Conservation (phyloP, 139 green algal species). For the Pseudopediastrum boryanum region DNA sequence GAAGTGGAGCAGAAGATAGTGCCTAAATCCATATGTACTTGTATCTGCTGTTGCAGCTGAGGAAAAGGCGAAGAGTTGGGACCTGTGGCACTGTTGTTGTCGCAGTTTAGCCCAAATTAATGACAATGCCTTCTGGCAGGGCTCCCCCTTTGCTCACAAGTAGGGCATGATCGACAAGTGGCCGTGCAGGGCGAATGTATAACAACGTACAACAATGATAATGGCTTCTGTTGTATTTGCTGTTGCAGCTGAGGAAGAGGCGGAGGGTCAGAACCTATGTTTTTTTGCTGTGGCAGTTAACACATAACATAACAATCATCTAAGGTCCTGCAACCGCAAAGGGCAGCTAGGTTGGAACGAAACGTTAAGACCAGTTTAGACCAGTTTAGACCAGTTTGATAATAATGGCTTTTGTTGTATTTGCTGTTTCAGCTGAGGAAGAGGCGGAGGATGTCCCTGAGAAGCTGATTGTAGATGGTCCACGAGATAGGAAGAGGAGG, state of each 20-base stretch:
- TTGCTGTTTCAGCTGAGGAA: too few relatives aligned
- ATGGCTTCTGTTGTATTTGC: background rate
- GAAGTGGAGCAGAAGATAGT: too few relatives aligned
- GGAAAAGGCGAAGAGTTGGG: background rate
- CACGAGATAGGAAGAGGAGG: slow-evolving; percentile 10
- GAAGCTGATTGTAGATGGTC: slow-evolving; percentile 10
- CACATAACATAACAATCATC: too few relatives aligned
- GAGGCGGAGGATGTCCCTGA: background rate
- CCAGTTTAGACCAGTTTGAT: too few relatives aligned
- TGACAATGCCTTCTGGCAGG: background rate
- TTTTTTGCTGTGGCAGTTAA: too few relatives aligned
- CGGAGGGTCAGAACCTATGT: too few relatives aligned
- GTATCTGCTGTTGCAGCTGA: background rate
- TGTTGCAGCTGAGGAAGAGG: background rate
- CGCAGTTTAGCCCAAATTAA: background rate
- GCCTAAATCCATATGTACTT: too few relatives aligned
- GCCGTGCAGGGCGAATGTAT: background rate
- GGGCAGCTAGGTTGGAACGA: too few relatives aligned
- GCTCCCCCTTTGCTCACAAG: background rate
- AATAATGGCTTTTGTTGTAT: too few relatives aligned
- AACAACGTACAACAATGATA: background rate
- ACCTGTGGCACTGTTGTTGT: background rate
- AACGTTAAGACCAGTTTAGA: too few relatives aligned
- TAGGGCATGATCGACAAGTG: background rate
- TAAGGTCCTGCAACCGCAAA: background rate